phyloP scores from a whole-genome alignment of 2,329 filamentous ascomycete species.

The Sordariomycetes sp. region DNA sequence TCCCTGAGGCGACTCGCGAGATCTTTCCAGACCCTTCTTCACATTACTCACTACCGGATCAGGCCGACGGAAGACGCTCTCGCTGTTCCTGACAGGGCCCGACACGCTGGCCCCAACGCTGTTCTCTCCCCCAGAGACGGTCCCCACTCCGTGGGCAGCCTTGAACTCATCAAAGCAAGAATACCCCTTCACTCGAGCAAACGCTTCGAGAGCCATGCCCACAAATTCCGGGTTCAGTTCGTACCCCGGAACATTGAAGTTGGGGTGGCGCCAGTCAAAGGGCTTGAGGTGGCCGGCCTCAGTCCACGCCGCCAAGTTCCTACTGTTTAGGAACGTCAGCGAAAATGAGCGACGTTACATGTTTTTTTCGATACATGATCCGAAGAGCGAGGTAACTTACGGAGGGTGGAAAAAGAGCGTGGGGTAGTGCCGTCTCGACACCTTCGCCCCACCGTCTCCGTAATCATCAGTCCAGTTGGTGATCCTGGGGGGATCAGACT shows the following conservation, averaged over 20 bases:
- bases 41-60: background rate
- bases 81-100: background rate
- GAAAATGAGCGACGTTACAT: background rate
- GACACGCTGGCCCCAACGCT: background rate
- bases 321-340: background rate
- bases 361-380: background rate
- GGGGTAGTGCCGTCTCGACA: constrained; percentile 8
- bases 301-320: background rate
- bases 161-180: background rate
- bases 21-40: background rate
- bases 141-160: background rate
- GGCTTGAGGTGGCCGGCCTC: background rate
- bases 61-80: background rate
- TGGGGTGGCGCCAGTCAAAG: background rate
- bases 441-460: constrained; percentile 6
- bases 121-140: background rate
- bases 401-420: constrained; percentile 9
- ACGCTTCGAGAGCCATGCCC: background rate
- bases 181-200: background rate
- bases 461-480: constrained; percentile 8
- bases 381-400: background rate
- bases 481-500: constrained; percentile 6
- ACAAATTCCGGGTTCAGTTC: background rate
- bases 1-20: too few species aligned
- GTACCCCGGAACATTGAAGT: background rate